These are phyloP conservation scores for Ganoderma leucocontextum DNA, from an alignment of 1,284 basidiomycete genomes.

Conservation along the genomic window DNA sequence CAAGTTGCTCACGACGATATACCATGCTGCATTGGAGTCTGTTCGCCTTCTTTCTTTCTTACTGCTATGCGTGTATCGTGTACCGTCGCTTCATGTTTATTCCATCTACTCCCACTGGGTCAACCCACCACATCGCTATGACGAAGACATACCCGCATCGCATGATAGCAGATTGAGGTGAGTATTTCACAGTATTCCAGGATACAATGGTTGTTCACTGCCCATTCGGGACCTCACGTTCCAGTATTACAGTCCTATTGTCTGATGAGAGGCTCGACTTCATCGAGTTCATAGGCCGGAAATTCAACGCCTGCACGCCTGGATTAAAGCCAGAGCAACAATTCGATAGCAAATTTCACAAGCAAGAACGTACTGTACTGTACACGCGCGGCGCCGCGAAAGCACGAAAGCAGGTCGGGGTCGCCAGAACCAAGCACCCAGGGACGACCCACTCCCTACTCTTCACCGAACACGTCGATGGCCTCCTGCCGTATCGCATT, in stretches of 20 bases:
- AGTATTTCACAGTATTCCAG: too few relatives aligned
- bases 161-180: too few relatives aligned
- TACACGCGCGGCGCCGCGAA: not conserved
- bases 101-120: too few relatives aligned
- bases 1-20: not conserved
- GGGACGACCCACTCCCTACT: constrained; percentile 15
- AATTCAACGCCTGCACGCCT: not conserved
- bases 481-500: constrained; percentile 16
- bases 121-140: too few relatives aligned
- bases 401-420: not conserved
- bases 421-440: too few relatives aligned
- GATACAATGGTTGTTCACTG: too few relatives aligned
- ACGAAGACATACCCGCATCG: too few relatives aligned
- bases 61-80: not conserved
- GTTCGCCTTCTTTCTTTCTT: not conserved
- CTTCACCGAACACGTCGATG: constrained; percentile 39
- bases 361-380: not conserved
- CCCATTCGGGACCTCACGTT: too few relatives aligned
- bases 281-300: too few relatives aligned
- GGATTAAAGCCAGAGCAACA: not conserved
- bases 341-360: not conserved
- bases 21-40: not conserved
- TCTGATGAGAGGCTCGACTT: too few relatives aligned
- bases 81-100: too few relatives aligned
- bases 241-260: too few relatives aligned